Percentiles rank a stretch among this genome's conserved stretches.
Evolutionary conservation across 768 basidiomycete genomes (phyloP).

Genomic region (Leccinum pellstonianum): DNA sequence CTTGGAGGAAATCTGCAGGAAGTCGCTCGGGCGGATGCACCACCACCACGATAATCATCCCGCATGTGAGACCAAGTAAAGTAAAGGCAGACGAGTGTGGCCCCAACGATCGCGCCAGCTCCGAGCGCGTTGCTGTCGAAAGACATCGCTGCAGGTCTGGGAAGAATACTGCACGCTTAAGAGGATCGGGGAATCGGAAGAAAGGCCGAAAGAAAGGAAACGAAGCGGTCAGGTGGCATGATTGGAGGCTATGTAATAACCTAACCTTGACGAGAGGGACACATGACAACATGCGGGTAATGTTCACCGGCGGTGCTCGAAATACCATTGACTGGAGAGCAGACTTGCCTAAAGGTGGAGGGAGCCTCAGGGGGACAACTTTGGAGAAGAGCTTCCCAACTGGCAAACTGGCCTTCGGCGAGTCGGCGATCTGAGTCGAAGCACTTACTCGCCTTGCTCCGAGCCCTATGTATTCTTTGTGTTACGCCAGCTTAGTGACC

Average conservation of each 20-base stretch:
- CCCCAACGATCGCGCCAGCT: neutral
- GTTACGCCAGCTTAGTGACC: no score
- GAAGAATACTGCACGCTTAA: neutral
- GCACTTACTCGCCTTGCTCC: no score
- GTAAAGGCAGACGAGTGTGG: neutral
- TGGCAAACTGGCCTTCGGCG: no score
- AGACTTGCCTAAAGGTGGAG: no score
- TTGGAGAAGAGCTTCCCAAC: no score
- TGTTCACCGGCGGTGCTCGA: no score
- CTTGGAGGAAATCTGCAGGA: constrained; percentile 7
- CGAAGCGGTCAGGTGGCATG: neutral
- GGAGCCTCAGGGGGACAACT: no score
- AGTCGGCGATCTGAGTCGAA: no score
- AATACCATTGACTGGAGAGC: no score
- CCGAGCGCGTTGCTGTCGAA: neutral
- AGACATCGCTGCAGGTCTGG: neutral
- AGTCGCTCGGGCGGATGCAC: neutral
- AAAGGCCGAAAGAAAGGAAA: neutral
- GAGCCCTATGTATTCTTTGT: no score
- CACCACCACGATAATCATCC: neutral
- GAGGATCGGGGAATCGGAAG: constrained; percentile 17
- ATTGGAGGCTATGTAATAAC: neutral
- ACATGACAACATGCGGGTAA: no score
- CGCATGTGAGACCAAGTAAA: constrained; percentile 2
- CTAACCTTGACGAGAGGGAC: neutral